Base-by-base conservation (phyloP, 2,329 filamentous ascomycete genomes). In the Daldinia eschscholtzii region DNA sequence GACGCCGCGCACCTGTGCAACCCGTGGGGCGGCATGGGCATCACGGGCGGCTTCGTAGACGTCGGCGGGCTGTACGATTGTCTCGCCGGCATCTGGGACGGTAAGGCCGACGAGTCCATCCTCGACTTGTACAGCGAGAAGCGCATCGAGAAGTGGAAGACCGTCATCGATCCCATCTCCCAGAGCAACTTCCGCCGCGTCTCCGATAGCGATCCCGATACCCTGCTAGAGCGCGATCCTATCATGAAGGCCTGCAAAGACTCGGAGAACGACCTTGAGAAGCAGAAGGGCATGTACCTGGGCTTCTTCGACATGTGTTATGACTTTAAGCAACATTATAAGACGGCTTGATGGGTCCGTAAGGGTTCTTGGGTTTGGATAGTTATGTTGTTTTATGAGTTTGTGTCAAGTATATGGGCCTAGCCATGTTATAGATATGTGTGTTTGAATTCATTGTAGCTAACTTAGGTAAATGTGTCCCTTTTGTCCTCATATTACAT, bases 41-140 rank as follows among this genome's bases (percentile, higher is more conserved):
- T 91, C 57, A 90, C 88, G 0, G 88, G 88, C 5, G 89, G 89
- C 0, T 87, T 91, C 61, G 86, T 88, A n/a, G 89, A 91, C 70
- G 83, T 89, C 2, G 88, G 87, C 10, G 87, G 87, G 0, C 81
- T 91, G 5, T 88, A 84, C 65, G 88, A 91, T 71, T 89, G 88
- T 72, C 81, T 91, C 10, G 76, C 78, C 2, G 83, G 83, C 0
- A 81, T 84, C 52, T 83, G 79, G 77, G 80, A 83, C 30, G 82
- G 82, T 1, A 76, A 76, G 33, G 82, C 82, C 1, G 81, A 83
- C 61, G 82, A 81, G 52, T 76, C 76, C 0, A 84, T 85, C 62
- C 72, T 85, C 15, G 82, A 83, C 12, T 7, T 84, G 26, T 85
- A 84, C 75, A 81, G 80, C 70, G 79, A 83, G 75, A 82, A 82